Conservation (phyloP, 2,329 filamentous ascomycete genomes). For the Aspergillus glaucus region DNA sequence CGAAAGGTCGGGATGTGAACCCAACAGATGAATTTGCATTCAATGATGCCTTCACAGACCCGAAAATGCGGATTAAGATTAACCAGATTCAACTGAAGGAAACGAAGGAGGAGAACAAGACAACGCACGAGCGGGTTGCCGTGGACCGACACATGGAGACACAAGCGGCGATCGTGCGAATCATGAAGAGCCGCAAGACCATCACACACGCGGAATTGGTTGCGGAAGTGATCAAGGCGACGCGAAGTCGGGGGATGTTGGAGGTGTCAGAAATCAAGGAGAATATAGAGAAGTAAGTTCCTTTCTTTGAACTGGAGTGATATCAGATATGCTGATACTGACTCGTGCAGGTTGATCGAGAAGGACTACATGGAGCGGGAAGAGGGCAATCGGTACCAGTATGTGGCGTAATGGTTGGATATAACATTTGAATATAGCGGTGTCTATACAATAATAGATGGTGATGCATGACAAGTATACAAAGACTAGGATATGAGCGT, state of each 20-base stretch:
- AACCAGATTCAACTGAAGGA: slow-evolving; percentile 98
- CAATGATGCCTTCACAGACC: slow-evolving; percentile 69
- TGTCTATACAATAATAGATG: not conserved
- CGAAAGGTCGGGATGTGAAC: slow-evolving; percentile 74
- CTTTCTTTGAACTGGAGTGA: not conserved
- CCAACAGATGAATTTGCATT: slow-evolving; percentile 76
- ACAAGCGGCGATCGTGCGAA: slow-evolving; percentile 90
- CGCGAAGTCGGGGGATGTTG: slow-evolving; percentile 76
- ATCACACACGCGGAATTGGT: slow-evolving; percentile 85
- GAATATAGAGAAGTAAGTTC: slow-evolving; percentile 83
- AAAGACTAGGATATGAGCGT: not conserved
- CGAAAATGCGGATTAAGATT: slow-evolving; percentile 90
- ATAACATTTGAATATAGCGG: not conserved
- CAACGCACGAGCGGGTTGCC: slow-evolving; percentile 82
- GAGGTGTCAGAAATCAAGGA: slow-evolving; percentile 87
- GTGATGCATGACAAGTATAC: not conserved
- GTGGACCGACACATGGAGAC: slow-evolving; percentile 93
- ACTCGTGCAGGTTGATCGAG: slow-evolving; percentile 65
- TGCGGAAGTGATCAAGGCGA: slow-evolving; percentile 85
- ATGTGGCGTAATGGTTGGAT: slow-evolving; percentile 51
- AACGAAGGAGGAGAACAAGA: slow-evolving; percentile 89
- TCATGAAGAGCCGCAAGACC: slow-evolving; percentile 90
- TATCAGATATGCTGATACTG: not conserved
- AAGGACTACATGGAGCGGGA: slow-evolving; percentile 88
- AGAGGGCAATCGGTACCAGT: slow-evolving; percentile 61